Evolutionary conservation across 1,139 yeast species (phyloP).

Genomic region (Candida sp.): DNA sequence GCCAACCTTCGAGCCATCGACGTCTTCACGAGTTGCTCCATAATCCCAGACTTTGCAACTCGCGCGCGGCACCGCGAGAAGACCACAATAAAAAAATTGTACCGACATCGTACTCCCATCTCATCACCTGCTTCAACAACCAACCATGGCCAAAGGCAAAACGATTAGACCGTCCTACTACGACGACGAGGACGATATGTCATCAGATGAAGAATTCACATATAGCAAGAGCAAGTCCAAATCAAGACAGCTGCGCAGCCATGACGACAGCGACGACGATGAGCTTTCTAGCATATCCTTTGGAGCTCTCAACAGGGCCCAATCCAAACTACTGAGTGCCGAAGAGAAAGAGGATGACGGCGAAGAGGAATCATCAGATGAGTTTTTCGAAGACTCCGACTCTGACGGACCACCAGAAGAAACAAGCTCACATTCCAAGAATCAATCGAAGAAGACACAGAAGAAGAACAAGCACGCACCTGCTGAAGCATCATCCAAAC

Average conservation of each 20-base stretch:
- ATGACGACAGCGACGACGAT: slow-evolving; percentile 23
- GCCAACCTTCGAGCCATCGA: no score
- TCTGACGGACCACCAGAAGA: slow-evolving; percentile 21
- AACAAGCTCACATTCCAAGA: slow-evolving; percentile 9
- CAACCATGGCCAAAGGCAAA: slow-evolving; percentile 11
- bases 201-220: slow-evolving; percentile 22
- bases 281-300: slow-evolving; percentile 45
- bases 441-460: slow-evolving; percentile 17
- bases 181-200: slow-evolving; percentile 16
- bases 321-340: slow-evolving; percentile 40
- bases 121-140: background rate
- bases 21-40: slow-evolving; percentile 24
- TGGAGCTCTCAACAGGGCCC: slow-evolving; percentile 64
- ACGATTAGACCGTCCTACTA: slow-evolving; percentile 21
- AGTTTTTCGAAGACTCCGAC: slow-evolving; percentile 16
- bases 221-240: slow-evolving; percentile 7
- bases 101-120: background rate
- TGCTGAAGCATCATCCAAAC: slow-evolving; percentile 69
- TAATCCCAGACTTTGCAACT: background rate
- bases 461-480: slow-evolving; percentile 80
- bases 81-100: background rate
- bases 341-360: slow-evolving; percentile 24
- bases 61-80: background rate
- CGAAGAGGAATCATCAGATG: slow-evolving; percentile 20
- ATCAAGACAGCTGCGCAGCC: background rate